Evolutionary conservation across 192 early-diverging fungal genomes (phyloP), one percentile per base, ranked within the genome.

Genomic region (Nowakowskiella sp.): DNA sequence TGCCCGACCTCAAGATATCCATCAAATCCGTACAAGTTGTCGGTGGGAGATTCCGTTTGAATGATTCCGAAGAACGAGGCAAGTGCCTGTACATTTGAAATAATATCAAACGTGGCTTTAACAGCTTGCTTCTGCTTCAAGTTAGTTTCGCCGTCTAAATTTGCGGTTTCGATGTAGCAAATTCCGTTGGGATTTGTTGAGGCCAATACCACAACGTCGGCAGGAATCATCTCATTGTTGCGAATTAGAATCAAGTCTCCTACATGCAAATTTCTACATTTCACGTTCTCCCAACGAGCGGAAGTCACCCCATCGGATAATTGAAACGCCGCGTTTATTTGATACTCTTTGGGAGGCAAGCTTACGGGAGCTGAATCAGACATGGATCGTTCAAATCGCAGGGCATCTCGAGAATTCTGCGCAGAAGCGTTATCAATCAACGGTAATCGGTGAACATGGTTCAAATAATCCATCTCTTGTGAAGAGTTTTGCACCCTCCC

Each of bases 131-230:
- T 68, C 60, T 88, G 86, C 72, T 92, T 92, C 29, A 92, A 70
- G 72, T 89, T 91, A 10, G 89, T 89, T 54, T 92, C 90, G 31
- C 90, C 90, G 60, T 92, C 90, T 47, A 92, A 69, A 9, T 86
- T 81, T 0, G 89, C 81, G 0, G 90, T 92, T 61, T 92, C 89
- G 28, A 92, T 82, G 74, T 81, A 91, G 49, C 87, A 90, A 25
- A 74, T 74, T 26, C 85, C 88, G 44, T 91, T 80, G 29, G 74
- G 74, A 6, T 82, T 80, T 16, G 81, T 70, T 1, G 87, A 81
- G 13, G 76, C 72, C 21, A 92, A 45, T 48, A 92, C 66, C 2
- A 92, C 53, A 48, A 88, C 65, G 64, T 92, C 90, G 1, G 88
- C 87, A 6, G 90, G 88, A 3, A 92, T 72, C 71, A 82, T 83